These are phyloP conservation scores for Gymnopilus junonius DNA, from an alignment of 768 basidiomycete genomes.

Conservation along the genomic window DNA sequence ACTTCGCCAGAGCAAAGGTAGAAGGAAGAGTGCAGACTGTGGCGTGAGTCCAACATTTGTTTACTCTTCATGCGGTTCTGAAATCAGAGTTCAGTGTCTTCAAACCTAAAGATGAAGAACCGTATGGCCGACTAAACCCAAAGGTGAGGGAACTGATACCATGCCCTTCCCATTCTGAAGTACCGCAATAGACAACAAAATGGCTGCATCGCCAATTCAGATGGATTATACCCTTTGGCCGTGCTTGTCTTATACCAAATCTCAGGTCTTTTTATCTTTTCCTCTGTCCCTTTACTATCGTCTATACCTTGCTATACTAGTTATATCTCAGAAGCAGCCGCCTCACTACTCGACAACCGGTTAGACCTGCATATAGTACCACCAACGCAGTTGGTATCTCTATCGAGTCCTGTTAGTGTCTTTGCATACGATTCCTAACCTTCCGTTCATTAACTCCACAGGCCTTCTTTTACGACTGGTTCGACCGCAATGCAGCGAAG, in stretches of 20 bases:
- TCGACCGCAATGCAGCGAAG: conserved; percentile 80
- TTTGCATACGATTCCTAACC: background rate
- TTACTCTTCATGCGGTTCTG: background rate
- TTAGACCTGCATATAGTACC: conserved; percentile 83
- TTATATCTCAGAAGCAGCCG: conserved; percentile 90
- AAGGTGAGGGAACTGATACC: conserved; percentile 50
- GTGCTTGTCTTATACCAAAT: conserved; percentile 89
- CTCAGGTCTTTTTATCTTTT: conserved; percentile 54
- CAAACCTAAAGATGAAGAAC: conserved; percentile 91
- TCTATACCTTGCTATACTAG: conserved; percentile 37
- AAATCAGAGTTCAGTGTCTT: conserved; percentile 61
- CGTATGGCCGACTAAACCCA: conserved; percentile 86
- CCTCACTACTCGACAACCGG: conserved; percentile 78
- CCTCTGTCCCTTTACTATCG: background rate
- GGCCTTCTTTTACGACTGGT: conserved; percentile 95
- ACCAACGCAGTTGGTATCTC: conserved; percentile 78
- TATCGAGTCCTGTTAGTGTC: conserved; percentile 71
- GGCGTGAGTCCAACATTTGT: conserved; percentile 54
- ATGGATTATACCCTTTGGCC: conserved; percentile 90
- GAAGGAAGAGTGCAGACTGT: conserved; percentile 80
- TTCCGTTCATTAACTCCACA: conserved; percentile 28
- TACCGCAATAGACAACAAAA: conserved; percentile 70
- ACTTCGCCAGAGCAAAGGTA: conserved; percentile 86
- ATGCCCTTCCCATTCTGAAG: background rate
- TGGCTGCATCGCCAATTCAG: conserved; percentile 89